Base-by-base conservation (phyloP, 768 basidiomycete species). In the Fomitopsis serialis region DNA sequence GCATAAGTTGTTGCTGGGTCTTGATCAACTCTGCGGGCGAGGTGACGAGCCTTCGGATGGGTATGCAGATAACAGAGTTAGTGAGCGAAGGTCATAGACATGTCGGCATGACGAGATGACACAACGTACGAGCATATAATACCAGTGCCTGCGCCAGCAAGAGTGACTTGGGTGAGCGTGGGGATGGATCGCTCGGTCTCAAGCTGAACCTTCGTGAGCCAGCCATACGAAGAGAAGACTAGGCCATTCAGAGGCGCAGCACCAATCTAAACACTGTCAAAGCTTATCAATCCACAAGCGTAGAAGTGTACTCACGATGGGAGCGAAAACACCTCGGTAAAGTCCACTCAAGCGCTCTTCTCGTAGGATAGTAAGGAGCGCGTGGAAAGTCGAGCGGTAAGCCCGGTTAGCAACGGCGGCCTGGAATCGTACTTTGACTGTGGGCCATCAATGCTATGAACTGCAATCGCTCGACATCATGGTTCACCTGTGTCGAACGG, bases 21-120 rank as follows among this genome's bases (percentile, higher is more conserved):
- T 96, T 96, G 71, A 96, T 76, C 1, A 94, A 78, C 58, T 96
- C 94, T 8, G 85, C 89, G 0, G 93, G 92, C 1, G 88, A 85
- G 2, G 90, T 89, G 52, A 95, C 68, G 10, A 90, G 59, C 5
- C 90, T 92, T 53, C 15, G 24, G 10, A 29, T 2, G 36, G 22
- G 44, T 27, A 43, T 43, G 7, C n/a, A n/a, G n/a, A n/a, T n/a
- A n/a, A n/a, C n/a, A n/a, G n/a, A n/a, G n/a, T n/a, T n/a, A n/a
- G n/a, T n/a, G n/a, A n/a, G n/a, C n/a, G n/a, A n/a, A n/a, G n/a
- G n/a, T n/a, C n/a, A n/a, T n/a, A n/a, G n/a, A n/a, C n/a, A n/a
- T n/a, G n/a, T n/a, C n/a, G n/a, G n/a, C n/a, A n/a, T n/a, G n/a
- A n/a, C n/a, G n/a, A 40, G 21, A 1, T n/a, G 9, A 48, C 12